Percentiles rank a stretch among this genome's conserved stretches.
phyloP scores from a whole-genome alignment of 768 basidiomycete genomes.

The Candolleomyces aberdarensis region DNA sequence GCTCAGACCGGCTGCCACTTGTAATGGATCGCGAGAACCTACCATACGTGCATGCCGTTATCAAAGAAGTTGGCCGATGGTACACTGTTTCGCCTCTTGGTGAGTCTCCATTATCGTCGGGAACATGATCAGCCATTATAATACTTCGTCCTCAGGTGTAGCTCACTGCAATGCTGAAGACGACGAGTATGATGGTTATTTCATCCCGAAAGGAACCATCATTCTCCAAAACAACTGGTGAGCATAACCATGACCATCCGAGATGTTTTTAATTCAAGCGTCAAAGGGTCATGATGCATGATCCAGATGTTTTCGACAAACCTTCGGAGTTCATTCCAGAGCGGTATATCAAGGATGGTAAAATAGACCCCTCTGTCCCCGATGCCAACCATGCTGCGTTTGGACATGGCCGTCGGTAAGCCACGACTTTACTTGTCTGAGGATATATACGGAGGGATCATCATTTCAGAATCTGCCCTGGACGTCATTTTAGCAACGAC shows the following conservation, averaged over 20 bases:
- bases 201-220: conserved; percentile 14
- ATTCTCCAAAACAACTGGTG: conserved; percentile 15
- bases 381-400: no score
- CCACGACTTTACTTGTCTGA: background rate
- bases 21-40: background rate
- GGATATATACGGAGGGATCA: no score
- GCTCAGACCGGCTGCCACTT: background rate
- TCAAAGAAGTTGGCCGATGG: conserved; percentile 9
- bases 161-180: conserved; percentile 8
- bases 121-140: background rate
- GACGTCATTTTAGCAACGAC: no score
- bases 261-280: background rate
- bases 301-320: no score
- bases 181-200: conserved; percentile 12
- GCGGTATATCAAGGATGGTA: no score
- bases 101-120: background rate
- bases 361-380: no score
- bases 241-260: background rate
- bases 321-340: no score
- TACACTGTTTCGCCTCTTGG: conserved; percentile 6
- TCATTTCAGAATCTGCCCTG: no score
- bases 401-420: no score
- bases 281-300: no score
- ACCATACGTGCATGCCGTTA: conserved; percentile 3
- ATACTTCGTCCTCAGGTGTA: background rate